Evolutionary conservation across 2,329 filamentous ascomycete species (phyloP), one percentile per base, ranked within the genome.

Genomic region (Colletotrichum aenigma): DNA sequence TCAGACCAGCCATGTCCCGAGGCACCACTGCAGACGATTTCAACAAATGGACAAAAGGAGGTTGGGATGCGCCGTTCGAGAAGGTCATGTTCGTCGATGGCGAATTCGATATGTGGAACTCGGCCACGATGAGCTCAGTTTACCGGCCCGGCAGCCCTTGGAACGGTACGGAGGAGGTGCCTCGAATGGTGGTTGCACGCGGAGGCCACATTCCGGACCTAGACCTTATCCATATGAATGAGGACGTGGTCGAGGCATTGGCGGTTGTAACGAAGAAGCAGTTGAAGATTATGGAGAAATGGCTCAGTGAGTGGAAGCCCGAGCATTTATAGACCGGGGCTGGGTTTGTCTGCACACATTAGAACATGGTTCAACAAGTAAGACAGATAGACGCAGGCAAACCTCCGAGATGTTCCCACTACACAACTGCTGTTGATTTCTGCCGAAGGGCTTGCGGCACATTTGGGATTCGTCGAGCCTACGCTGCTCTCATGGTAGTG

Each of bases 41-140:
- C 66, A 71, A 76, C 28, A 60, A 62, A 13, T 70, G 71, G 71
- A 76, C 71, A 4, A 62, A 68, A 7, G 70, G 76, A 15, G 74
- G 55, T 4, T 70, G 75, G 70, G 38, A 70, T 30, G 74, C 74
- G n/a, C 48, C 58, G 15, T 70, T 56, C n/a, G 43, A 75, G 28
- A 75, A 77, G 6, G 74, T 77, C 32, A 61, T 77, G 21, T 77
- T 76, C 48, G 12, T 60, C 30, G 58, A 77, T 28, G 76, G 75
- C 28, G 76, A 77, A 61, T 66, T 64, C 16, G 70, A 77, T 61
- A 70, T 66, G 12, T 75, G 76, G 76, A 74, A 36, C 26, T 66
- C 65, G 34, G 76, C 74, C 7, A 70, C 61, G 24, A 62, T 75
- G 58, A 77, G 66, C 70, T 74, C 74, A 7, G 43, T n/a, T 4